Conservation (phyloP, 1,139 yeast species). For the Yamadazyma sp. region DNA sequence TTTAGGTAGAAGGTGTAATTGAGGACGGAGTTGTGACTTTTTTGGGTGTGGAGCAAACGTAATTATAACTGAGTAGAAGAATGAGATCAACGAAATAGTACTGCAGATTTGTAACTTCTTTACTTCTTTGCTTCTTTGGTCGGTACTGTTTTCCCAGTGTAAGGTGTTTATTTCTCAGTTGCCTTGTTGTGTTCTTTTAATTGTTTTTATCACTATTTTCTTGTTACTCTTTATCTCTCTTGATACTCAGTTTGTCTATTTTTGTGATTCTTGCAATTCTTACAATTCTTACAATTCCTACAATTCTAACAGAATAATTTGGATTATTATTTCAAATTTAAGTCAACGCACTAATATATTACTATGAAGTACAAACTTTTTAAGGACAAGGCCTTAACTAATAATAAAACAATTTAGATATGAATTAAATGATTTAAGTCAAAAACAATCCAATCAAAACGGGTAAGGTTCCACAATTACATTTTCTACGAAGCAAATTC, state of each 20-base stretch:
- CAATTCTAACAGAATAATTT: not conserved
- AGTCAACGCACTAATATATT: not conserved
- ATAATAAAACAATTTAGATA: constrained; percentile 6
- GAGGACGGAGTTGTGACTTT: too few relatives aligned
- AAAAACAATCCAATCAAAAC: constrained; percentile 4
- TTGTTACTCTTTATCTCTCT: not conserved
- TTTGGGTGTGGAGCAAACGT: too few relatives aligned
- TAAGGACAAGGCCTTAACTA: not conserved
- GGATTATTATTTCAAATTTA: not conserved
- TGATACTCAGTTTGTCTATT: not conserved
- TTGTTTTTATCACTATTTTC: too few relatives aligned
- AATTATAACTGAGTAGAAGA: too few relatives aligned
- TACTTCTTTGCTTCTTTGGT: too few relatives aligned
- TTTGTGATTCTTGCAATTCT: not conserved
- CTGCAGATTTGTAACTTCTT: too few relatives aligned
- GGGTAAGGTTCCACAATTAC: not conserved
- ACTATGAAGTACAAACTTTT: constrained; percentile 1
- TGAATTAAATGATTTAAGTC: constrained; percentile 4
- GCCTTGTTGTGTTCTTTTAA: too few relatives aligned
- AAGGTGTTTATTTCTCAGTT: too few relatives aligned
- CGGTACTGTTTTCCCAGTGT: too few relatives aligned
- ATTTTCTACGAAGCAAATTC: constrained; percentile 23
- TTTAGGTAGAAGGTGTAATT: too few relatives aligned
- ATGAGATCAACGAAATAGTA: too few relatives aligned
- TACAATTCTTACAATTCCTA: not conserved